Conservation (phyloP, 2,329 filamentous ascomycete genomes). For the Sporothrix pallida region DNA sequence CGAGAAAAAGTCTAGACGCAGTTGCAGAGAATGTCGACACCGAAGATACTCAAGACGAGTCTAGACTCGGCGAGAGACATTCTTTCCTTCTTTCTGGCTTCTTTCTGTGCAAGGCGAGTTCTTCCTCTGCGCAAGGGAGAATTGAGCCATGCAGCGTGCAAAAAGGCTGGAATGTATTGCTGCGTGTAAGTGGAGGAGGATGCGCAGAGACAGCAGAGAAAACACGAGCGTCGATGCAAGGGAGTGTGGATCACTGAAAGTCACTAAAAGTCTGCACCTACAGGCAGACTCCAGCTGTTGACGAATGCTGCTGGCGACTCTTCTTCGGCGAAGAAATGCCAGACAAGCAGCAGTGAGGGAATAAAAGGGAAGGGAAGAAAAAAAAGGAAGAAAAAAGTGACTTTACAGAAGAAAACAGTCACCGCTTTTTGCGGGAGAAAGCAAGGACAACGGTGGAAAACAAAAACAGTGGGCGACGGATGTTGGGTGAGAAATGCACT, state of each 20-base stretch:
- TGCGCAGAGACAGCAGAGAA: no score
- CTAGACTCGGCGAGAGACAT: no score
- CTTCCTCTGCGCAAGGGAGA: no score
- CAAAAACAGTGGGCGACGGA: not conserved
- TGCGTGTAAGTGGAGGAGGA: not conserved
- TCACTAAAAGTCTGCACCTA: not conserved
- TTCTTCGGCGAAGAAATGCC: not conserved
- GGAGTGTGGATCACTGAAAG: not conserved
- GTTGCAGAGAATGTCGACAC: no score
- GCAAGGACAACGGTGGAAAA: no score
- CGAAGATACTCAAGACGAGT: no score
- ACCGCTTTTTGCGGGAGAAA: not conserved
- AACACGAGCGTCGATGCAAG: not conserved
- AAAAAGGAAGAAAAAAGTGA: no score
- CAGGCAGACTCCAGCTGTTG: not conserved
- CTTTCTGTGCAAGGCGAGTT: no score
- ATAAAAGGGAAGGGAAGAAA: not conserved
- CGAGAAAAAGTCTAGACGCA: not conserved
- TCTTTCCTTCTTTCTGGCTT: no score
- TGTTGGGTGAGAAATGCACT: not conserved
- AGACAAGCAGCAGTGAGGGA: not conserved
- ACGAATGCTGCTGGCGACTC: not conserved
- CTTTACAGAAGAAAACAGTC: constrained; percentile 1
- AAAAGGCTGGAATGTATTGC: no score
- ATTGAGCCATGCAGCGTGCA: no score